phyloP scores from a whole-genome alignment of 2,329 filamentous ascomycete genomes.

The Xylariales sp. region DNA sequence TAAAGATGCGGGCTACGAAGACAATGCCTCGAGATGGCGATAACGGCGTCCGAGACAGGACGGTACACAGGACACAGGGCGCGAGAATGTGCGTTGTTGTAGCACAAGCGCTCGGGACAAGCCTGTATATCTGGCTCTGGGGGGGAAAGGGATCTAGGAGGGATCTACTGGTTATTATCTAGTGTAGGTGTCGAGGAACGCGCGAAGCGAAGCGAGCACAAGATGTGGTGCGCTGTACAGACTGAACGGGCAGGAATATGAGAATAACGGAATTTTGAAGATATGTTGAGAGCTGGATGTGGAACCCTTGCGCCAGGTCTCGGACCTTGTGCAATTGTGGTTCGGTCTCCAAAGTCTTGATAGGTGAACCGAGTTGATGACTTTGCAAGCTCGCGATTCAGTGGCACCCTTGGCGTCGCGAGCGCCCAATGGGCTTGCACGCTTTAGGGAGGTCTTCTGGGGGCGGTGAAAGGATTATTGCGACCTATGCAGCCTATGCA shows the following conservation, averaged over 20 bases:
- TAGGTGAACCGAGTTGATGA: constrained; percentile 18
- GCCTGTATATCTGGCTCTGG: too few relatives aligned
- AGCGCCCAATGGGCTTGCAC: constrained; percentile 28
- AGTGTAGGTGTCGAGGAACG: constrained; percentile 5
- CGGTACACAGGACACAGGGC: too few relatives aligned
- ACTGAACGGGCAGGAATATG: constrained; percentile 6
- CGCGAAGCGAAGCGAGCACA: not conserved
- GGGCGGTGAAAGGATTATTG: constrained; percentile 37
- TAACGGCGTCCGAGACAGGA: not conserved
- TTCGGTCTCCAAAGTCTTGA: constrained; percentile 19
- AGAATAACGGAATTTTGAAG: constrained; percentile 30
- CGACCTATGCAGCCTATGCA: not conserved
- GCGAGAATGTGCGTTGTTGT: constrained; percentile 9
- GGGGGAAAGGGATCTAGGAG: too few relatives aligned
- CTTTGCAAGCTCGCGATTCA: constrained; percentile 29
- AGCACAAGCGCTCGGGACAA: not conserved
- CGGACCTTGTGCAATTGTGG: constrained; percentile 20
- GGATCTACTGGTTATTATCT: too few relatives aligned
- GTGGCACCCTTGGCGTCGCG: constrained; percentile 27
- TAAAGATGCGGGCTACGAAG: not conserved
- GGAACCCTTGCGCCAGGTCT: constrained; percentile 24
- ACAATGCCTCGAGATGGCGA: constrained; percentile 1
- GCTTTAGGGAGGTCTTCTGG: constrained; percentile 1
- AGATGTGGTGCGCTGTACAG: constrained; percentile 9
- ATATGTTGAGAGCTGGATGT: constrained; percentile 35